These are phyloP conservation scores for Candida multigemmis DNA, from an alignment of 805 yeast species.

Conservation along the genomic window DNA sequence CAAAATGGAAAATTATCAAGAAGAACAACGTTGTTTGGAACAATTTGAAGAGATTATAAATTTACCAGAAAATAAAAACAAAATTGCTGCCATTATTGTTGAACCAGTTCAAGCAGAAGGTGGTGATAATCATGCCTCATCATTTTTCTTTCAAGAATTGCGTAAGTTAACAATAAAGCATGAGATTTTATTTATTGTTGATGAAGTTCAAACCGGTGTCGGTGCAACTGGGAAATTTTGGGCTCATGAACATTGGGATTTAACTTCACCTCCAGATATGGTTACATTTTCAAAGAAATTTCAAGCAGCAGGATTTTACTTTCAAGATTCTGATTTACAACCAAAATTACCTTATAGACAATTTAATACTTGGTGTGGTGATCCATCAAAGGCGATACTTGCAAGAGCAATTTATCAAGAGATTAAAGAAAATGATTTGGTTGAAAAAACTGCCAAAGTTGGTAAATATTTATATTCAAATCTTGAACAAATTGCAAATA, in stretches of 20 bases:
- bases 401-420: conserved; percentile 55
- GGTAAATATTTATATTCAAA: conserved; percentile 46
- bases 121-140: conserved; percentile 66
- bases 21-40: conserved; percentile 39
- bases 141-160: conserved; percentile 52
- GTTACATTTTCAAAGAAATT: conserved; percentile 66
- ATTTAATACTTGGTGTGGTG: conserved; percentile 76
- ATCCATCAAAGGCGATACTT: conserved; percentile 58
- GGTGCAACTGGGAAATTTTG: conserved; percentile 67
- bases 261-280: conserved; percentile 55
- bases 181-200: conserved; percentile 53
- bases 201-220: conserved; percentile 70
- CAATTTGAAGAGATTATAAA: conserved; percentile 32
- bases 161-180: conserved; percentile 51
- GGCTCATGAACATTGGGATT: conserved; percentile 65
- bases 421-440: conserved; percentile 38
- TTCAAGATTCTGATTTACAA: conserved; percentile 47
- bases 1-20: conserved; percentile 31
- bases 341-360: conserved; percentile 60
- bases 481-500: conserved; percentile 28
- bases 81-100: conserved; percentile 44
- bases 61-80: conserved; percentile 22
- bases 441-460: conserved; percentile 37
- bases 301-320: conserved; percentile 68
- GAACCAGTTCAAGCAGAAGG: conserved; percentile 70